phyloP scores from a whole-genome alignment of 2,329 filamentous ascomycete species.

The Biscogniauxia mediterranea region DNA sequence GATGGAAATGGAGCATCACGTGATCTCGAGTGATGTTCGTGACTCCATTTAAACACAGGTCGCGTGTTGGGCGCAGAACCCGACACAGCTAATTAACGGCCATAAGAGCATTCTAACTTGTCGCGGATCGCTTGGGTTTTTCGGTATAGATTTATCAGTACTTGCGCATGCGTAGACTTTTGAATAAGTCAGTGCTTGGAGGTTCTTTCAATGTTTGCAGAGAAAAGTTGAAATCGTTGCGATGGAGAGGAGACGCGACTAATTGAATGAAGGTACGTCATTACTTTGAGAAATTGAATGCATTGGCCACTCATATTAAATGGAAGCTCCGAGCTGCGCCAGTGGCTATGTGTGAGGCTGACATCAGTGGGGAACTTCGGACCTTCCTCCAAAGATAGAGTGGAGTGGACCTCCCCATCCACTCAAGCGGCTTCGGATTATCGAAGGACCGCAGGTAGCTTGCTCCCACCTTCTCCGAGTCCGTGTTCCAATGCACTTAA shows the following conservation, averaged over 20 bases:
- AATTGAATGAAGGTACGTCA: background rate
- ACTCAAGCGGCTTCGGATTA: background rate
- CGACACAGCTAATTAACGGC: background rate
- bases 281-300: background rate
- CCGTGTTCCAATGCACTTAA: background rate
- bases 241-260: slow-evolving; percentile 1
- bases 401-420: background rate
- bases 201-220: background rate
- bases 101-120: background rate
- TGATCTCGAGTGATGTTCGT: slow-evolving; percentile 28
- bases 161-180: background rate
- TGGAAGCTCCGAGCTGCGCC: background rate
- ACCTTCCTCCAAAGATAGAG: background rate
- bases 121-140: background rate
- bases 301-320: background rate
- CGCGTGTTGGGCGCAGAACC: slow-evolving; percentile 17
- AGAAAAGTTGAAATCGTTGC: background rate
- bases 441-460: background rate
- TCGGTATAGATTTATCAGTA: background rate
- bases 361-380: background rate
- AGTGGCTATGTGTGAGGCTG: background rate
- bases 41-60: slow-evolving; percentile 10
- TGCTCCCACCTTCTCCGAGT: background rate
- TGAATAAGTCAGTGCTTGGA: background rate
- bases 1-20: slow-evolving; percentile 19